Evolutionary conservation across 2,329 filamentous ascomycete species (phyloP).

Genomic region (Plenodomus lindquistii): DNA sequence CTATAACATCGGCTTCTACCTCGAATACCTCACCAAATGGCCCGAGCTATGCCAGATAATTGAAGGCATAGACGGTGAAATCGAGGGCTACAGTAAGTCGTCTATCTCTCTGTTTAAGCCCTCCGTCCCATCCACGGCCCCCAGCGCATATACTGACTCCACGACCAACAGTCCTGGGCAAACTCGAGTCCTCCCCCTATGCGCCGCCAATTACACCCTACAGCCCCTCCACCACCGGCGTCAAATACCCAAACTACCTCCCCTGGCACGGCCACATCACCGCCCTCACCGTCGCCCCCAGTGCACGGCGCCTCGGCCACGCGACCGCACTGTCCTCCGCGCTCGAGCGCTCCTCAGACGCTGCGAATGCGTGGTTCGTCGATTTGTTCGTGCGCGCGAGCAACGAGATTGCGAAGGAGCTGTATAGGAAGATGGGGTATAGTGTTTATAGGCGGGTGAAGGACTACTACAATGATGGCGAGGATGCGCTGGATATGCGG

Average conservation of each 20-base stretch:
- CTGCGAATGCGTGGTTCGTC: slow-evolving; percentile 88
- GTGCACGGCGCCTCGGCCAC: slow-evolving; percentile 82
- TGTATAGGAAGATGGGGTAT: slow-evolving; percentile 90
- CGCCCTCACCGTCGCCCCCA: slow-evolving; percentile 87
- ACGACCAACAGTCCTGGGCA: slow-evolving; percentile 78
- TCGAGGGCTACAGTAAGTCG: slow-evolving; percentile 96
- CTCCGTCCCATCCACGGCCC: not conserved
- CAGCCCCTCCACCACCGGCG: slow-evolving; percentile 54
- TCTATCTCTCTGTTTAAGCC: too few species aligned
- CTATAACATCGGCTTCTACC: slow-evolving; percentile 93
- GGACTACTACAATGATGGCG: slow-evolving; percentile 92
- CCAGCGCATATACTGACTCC: not conserved
- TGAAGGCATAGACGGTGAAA: slow-evolving; percentile 81
- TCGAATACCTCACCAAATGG: slow-evolving; percentile 95
- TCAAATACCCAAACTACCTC: slow-evolving; percentile 70
- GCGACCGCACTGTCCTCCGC: slow-evolving; percentile 81
- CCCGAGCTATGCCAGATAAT: slow-evolving; percentile 92
- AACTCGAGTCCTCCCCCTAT: slow-evolving; percentile 81
- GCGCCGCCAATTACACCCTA: slow-evolving; percentile 74
- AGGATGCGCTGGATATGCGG: slow-evolving; percentile 97
- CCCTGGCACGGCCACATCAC: slow-evolving; percentile 99
- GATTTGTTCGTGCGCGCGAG: slow-evolving; percentile 91
- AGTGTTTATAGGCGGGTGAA: slow-evolving; percentile 86
- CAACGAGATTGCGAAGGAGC: slow-evolving; percentile 81
- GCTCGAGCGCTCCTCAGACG: slow-evolving; percentile 80